Percentiles rank a stretch among this genome's conserved stretches.
phyloP scores from a whole-genome alignment of 1,284 basidiomycete species.

The Grifola frondosa region DNA sequence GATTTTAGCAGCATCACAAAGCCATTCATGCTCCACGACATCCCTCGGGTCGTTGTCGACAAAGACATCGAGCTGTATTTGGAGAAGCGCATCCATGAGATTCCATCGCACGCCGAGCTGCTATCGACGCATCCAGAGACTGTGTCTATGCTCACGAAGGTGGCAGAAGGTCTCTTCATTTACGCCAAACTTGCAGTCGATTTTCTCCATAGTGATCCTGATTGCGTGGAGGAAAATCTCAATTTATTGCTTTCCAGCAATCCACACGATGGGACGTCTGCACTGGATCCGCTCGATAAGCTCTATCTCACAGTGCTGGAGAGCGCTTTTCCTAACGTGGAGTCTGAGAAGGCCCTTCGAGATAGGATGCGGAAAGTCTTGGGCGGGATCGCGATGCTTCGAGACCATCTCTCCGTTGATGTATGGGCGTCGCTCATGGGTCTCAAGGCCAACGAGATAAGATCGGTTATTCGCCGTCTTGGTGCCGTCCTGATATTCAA shows the following conservation, averaged over 20 bases:
- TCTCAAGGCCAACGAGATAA: too few species aligned
- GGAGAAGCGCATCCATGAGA: neutral
- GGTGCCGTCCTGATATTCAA: slow-evolving; percentile 5
- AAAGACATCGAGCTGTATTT: slow-evolving; percentile 12
- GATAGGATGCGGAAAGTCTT: slow-evolving; percentile 4
- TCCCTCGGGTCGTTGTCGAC: slow-evolving; percentile 4
- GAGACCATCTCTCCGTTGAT: slow-evolving; percentile 4
- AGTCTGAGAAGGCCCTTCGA: neutral
- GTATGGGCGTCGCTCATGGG: too few species aligned
- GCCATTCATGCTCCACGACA: slow-evolving; percentile 10
- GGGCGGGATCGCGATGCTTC: slow-evolving; percentile 7
- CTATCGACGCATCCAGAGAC: neutral
- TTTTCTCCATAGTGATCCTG: slow-evolving; percentile 5
- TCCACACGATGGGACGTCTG: too few species aligned
- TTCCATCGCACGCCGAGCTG: neutral
- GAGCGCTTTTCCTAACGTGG: slow-evolving; percentile 7
- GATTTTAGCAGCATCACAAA: neutral
- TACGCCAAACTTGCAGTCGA: slow-evolving; percentile 10
- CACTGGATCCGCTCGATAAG: slow-evolving; percentile 2
- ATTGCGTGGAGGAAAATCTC: slow-evolving; percentile 4
- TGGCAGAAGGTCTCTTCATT: slow-evolving; percentile 10
- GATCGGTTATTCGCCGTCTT: slow-evolving; percentile 9
- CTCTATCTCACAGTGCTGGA: slow-evolving; percentile 15
- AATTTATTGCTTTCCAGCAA: slow-evolving; percentile 4
- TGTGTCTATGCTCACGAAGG: neutral